Evolutionary conservation across 2,329 filamentous ascomycete species (phyloP).

Genomic region (Aphanoascus verrucosus): DNA sequence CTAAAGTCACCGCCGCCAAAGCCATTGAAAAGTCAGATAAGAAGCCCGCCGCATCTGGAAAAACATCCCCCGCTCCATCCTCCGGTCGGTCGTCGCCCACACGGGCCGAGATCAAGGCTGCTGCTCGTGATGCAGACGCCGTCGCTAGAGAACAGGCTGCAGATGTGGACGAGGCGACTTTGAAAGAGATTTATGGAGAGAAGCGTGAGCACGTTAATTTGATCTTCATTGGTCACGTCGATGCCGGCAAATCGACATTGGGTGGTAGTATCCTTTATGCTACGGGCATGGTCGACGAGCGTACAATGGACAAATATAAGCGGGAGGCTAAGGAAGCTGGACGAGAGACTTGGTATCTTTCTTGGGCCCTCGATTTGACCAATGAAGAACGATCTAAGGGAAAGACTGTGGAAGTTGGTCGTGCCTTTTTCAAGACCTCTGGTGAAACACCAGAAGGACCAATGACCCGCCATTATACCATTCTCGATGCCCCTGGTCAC

Average conservation of each 20-base stretch:
- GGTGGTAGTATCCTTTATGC: conserved; percentile 86
- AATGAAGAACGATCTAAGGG: conserved; percentile 94
- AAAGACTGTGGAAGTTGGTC: conserved; percentile 94
- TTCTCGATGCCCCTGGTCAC: conserved; percentile 92
- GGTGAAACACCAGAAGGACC: conserved; percentile 29
- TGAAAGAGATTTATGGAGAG: conserved; percentile 92
- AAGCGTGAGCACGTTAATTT: conserved; percentile 71
- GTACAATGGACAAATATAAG: conserved; percentile 97
- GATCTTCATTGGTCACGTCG: conserved; percentile 96
- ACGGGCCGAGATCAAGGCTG: conserved; percentile 47
- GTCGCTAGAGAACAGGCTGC: conserved; percentile 73
- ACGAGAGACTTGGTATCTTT: conserved; percentile 96
- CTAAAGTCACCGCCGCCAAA: conserved; percentile 78
- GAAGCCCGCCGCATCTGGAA: conserved; percentile 52
- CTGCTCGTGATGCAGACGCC: conserved; percentile 62
- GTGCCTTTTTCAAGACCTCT: conserved; percentile 83
- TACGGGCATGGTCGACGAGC: conserved; percentile 98
- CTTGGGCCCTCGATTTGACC: conserved; percentile 94
- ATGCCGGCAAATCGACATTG: conserved; percentile 93
- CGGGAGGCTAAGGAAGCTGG: conserved; percentile 90
- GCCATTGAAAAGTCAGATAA: conserved; percentile 87
- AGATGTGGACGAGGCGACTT: conserved; percentile 69
- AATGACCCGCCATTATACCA: conserved; percentile 89
- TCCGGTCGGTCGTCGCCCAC: conserved; percentile 72
- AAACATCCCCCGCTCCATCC: conserved; percentile 67